Evolutionary conservation across 2,329 filamentous ascomycete genomes (phyloP).

Genomic region (Alternaria rosae): DNA sequence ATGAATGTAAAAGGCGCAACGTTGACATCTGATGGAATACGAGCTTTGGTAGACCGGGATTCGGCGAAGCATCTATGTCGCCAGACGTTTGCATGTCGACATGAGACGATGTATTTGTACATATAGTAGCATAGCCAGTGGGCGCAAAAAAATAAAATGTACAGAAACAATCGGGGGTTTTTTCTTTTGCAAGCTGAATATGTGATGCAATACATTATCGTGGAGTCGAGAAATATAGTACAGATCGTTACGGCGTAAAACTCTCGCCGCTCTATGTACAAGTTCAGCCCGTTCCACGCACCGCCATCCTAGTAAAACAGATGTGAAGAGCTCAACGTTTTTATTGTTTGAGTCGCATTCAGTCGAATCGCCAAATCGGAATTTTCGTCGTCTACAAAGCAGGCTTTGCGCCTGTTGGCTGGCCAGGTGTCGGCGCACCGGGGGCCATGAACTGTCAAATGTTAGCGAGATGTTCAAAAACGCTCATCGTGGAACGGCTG

Average conservation of each 20-base stretch:
- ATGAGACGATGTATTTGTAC: constrained; percentile 35
- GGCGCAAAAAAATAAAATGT: constrained; percentile 21
- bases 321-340: constrained; percentile 22
- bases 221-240: constrained; percentile 42
- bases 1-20: constrained; percentile 36
- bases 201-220: constrained; percentile 33
- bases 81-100: constrained; percentile 19
- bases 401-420: constrained; percentile 42
- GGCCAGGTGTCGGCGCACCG: constrained; percentile 31
- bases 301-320: constrained; percentile 32
- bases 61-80: constrained; percentile 18
- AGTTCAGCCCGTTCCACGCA: constrained; percentile 17
- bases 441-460: constrained; percentile 44
- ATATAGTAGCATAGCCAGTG: constrained; percentile 43
- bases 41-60: constrained; percentile 25
- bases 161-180: neutral
- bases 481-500: neutral
- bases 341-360: neutral
- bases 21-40: constrained; percentile 29
- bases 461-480: constrained; percentile 16
- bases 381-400: constrained; percentile 38
- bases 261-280: constrained; percentile 21
- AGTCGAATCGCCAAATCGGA: constrained; percentile 1
- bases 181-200: neutral
- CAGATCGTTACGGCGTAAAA: constrained; percentile 24